Percentiles rank a stretch among this genome's conserved stretches.
phyloP scores from a whole-genome alignment of 2,329 filamentous ascomycete species.

The Stagonosporopsis vannaccii region DNA sequence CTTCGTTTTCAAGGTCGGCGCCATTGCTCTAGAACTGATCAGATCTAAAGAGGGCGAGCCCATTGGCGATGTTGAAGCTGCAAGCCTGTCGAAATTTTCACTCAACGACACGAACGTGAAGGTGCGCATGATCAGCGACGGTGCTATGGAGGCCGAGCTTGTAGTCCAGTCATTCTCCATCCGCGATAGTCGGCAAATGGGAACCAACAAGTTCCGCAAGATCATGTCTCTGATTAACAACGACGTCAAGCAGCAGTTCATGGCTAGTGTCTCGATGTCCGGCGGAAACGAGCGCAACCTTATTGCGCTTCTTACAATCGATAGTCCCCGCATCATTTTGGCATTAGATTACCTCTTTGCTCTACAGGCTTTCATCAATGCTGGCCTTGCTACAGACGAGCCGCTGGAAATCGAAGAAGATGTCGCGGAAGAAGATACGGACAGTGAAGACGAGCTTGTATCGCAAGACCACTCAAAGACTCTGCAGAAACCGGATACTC shows the following conservation, averaged over 20 bases:
- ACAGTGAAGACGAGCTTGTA: conserved; percentile 47
- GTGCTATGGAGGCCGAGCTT: conserved; percentile 89
- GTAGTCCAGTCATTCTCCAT: conserved; percentile 95
- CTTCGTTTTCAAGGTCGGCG: conserved; percentile 86
- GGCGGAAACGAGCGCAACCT: conserved; percentile 81
- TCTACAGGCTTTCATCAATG: conserved; percentile 80
- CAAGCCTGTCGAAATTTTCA: conserved; percentile 92
- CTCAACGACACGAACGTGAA: conserved; percentile 92
- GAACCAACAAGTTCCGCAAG: conserved; percentile 94
- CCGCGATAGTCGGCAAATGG: conserved; percentile 84
- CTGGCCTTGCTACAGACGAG: conserved; percentile 66
- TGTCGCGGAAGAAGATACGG: conserved; percentile 57
- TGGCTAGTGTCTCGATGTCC: conserved; percentile 95
- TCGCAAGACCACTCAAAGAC: conserved; percentile 42
- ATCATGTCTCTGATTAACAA: conserved; percentile 98
- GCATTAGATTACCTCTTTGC: conserved; percentile 95
- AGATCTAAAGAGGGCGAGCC: conserved; percentile 77
- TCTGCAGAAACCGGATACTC: conserved; percentile 24
- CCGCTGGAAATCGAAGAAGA: conserved; percentile 69
- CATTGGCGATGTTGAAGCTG: conserved; percentile 76
- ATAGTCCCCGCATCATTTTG: conserved; percentile 93
- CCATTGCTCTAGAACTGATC: conserved; percentile 86
- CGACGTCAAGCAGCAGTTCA: conserved; percentile 91
- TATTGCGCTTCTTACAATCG: conserved; percentile 90
- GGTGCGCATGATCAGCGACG: conserved; percentile 89